phyloP scores from a whole-genome alignment of 129 eudicot species.

The Flaveria sonorensis region DNA sequence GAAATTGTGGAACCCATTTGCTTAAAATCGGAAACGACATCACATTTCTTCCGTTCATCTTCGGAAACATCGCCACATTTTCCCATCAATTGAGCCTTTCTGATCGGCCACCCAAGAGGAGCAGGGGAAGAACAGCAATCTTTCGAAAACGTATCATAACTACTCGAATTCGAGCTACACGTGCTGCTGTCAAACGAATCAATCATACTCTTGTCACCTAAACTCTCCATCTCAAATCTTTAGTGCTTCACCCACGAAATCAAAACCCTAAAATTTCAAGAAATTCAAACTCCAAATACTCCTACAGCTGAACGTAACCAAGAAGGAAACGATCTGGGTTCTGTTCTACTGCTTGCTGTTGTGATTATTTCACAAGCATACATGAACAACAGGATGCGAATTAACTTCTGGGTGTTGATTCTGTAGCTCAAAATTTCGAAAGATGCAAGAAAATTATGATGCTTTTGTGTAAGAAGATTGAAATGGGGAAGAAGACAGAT shows the following conservation, averaged over 20 bases:
- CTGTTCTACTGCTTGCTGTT: no score
- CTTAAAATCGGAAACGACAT: constrained; percentile 41
- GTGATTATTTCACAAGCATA: neutral
- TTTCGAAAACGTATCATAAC: constrained; percentile 35
- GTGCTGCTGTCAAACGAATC: constrained; percentile 39
- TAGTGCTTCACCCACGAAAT: neutral
- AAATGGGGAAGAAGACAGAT: neutral
- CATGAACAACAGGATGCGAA: constrained; percentile 1
- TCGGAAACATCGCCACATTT: constrained; percentile 42
- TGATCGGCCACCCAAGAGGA: constrained; percentile 75
- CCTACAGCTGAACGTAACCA: no score
- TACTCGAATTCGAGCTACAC: constrained; percentile 45
- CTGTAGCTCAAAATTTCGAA: neutral
- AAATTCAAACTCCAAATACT: neutral
- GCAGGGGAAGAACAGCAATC: constrained; percentile 45
- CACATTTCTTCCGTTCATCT: constrained; percentile 24
- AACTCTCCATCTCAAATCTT: constrained; percentile 33
- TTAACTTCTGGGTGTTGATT: neutral
- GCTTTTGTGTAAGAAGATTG: neutral
- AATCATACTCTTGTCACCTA: constrained; percentile 38
- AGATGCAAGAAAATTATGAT: constrained; percentile 6
- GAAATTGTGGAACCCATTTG: constrained; percentile 47
- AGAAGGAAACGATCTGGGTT: no score
- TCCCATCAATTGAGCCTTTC: constrained; percentile 40
- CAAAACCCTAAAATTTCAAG: neutral